Base-by-base conservation (phyloP, 805 yeast genomes). In the Kuraishia ogatae region DNA sequence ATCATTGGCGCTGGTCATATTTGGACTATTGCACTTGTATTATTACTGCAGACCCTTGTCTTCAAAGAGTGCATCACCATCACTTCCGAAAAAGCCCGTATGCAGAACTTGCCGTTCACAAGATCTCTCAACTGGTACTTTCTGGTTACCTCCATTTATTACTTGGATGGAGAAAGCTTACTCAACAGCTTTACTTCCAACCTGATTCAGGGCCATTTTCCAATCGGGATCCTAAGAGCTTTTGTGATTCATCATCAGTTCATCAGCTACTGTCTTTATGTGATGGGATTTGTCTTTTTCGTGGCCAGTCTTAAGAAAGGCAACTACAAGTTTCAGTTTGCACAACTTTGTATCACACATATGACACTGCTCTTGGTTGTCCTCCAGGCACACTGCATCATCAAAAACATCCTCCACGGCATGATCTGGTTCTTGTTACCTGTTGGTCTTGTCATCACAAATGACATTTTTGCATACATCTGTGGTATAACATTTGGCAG, bases 401-500 rank as follows among this genome's bases (percentile, higher is more conserved):
- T 89, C 62, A 88, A 84, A 64, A 94, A 94, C 70, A 87, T 93
- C 56, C 78, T 92, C 62, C 87, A 83, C 60, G 99, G 99, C 15
- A 75, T 94, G 67, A 86, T 91, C 65, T 94, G 99, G 99, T 89
- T 94, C 71, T 74, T 94, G 57, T 77, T 94, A 53, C 99, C 99
- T 6, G 91, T 89, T 58, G 85, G 94, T 1, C 77, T 93, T 64
- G 99, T 94, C 52, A 89, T 94, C 61, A 87, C 89, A 55, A 94
- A 94, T 68, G 99, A 94, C 68, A 91, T 93, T 54, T 92, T 90
- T 77, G 99, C 99, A 24, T 94, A 94, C 68, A 76, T 94, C 52
- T 94, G 98, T 73, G 99, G 99, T 50, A 94, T 94, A 61, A 89
- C 98, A 1, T 90, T 94, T 72, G 99, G 99, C 55, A 82, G 79